Evolutionary conservation across 176 grass and related monocot species (phyloP).

Genomic region (Triticum timopheevii): DNA sequence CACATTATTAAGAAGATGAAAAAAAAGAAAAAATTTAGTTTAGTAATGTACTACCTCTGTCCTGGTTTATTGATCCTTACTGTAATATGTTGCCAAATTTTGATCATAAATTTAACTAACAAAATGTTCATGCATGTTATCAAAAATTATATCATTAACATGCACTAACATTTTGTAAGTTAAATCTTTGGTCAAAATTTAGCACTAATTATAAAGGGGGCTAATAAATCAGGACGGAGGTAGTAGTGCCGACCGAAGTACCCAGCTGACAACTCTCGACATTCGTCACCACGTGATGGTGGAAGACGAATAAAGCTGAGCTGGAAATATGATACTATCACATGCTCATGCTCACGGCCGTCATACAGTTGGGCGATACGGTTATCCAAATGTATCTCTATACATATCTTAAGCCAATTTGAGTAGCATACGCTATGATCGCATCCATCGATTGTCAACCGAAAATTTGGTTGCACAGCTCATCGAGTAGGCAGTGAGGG

Average conservation of each 20-base stretch:
- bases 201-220: too few species aligned
- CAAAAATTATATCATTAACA: too few species aligned
- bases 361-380: not conserved
- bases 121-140: too few species aligned
- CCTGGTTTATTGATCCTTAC: too few species aligned
- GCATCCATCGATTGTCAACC: not conserved
- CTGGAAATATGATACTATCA: not conserved
- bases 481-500: not conserved
- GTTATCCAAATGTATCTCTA: not conserved
- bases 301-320: not conserved
- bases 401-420: not conserved
- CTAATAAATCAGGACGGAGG: too few species aligned
- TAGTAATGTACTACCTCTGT: too few species aligned
- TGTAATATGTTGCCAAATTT: too few species aligned
- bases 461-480: not conserved
- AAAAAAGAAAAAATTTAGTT: not conserved
- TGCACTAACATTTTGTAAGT: too few species aligned
- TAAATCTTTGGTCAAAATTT: too few species aligned
- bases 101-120: too few species aligned
- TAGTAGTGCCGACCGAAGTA: not conserved
- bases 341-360: not conserved
- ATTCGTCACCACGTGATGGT: slow-evolving; percentile 7
- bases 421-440: not conserved
- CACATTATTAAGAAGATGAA: not conserved
- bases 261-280: not conserved